Conservation (phyloP, 2,329 filamentous ascomycete species). For the Teratosphaeria gauchensis region DNA sequence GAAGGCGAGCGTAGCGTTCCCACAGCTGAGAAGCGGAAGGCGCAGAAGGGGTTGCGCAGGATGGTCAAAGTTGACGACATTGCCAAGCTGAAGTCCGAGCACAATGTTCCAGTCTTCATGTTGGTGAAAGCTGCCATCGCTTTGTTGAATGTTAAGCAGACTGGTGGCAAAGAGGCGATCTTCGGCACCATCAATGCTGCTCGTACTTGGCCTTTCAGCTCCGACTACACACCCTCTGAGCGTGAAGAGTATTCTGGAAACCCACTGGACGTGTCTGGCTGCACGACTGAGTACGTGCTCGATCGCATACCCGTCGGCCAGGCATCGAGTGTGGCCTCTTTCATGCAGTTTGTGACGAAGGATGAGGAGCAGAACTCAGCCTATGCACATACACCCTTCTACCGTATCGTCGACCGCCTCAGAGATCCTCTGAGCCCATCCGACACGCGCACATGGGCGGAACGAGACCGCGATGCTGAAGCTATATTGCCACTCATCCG, state of each 20-base stretch:
- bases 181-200: conserved; percentile 26
- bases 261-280: conserved; percentile 25
- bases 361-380: conserved; percentile 22
- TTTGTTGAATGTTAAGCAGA: conserved; percentile 21
- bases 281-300: conserved; percentile 26
- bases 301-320: conserved; percentile 20
- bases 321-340: conserved; percentile 15
- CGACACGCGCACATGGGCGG: conserved; percentile 20
- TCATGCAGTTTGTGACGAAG: conserved; percentile 23
- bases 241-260: conserved; percentile 20
- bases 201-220: conserved; percentile 24
- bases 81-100: conserved; percentile 20
- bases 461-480: conserved; percentile 22
- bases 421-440: conserved; percentile 18
- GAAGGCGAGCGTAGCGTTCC: conserved; percentile 15
- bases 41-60: conserved; percentile 21
- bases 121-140: conserved; percentile 25
- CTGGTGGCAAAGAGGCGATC: conserved; percentile 22
- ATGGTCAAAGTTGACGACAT: conserved; percentile 20
- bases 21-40: conserved; percentile 14
- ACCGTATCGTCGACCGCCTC: conserved; percentile 21
- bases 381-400: conserved; percentile 23
- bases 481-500: conserved; percentile 20
- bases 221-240: conserved; percentile 19
- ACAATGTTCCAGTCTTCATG: conserved; percentile 25